Percentiles rank a stretch among this genome's conserved stretches.
Conservation (phyloP, 176 grass and related monocot species). For the Phoenix dactylifera region DNA sequence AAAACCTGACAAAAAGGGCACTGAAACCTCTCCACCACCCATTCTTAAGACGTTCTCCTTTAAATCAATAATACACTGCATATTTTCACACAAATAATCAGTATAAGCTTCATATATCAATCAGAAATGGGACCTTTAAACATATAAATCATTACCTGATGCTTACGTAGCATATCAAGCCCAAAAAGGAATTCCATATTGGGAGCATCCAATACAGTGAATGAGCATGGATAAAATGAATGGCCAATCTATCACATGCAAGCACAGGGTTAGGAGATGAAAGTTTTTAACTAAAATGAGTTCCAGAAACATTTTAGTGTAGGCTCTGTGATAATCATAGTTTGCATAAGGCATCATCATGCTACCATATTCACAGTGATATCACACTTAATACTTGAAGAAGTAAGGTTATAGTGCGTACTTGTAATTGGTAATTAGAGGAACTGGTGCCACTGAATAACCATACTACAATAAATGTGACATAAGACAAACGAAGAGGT, state of each 20-base stretch:
- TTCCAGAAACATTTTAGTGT: too few relatives aligned
- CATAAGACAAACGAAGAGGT: too few relatives aligned
- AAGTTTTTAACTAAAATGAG: too few relatives aligned
- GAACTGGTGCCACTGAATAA: too few relatives aligned
- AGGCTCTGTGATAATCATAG: too few relatives aligned
- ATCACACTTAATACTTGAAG: too few relatives aligned
- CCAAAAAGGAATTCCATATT: conserved; percentile 99
- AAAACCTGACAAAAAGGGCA: conserved; percentile 93
- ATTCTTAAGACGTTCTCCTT: conserved; percentile 99
- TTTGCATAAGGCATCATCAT: too few relatives aligned
- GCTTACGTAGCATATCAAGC: conserved; percentile 98
- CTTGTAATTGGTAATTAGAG: too few relatives aligned
- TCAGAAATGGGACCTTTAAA: not conserved
- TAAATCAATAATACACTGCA: conserved; percentile 97
- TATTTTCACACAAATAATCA: not conserved
- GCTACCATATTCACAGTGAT: too few relatives aligned
- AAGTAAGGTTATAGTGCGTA: too few relatives aligned
- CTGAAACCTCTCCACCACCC: conserved; percentile 91
- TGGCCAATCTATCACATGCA: conserved; percentile 62
- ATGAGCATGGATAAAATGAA: conserved; percentile 82
- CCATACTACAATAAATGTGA: too few relatives aligned
- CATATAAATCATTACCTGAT: conserved; percentile 60
- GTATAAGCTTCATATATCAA: too few relatives aligned
- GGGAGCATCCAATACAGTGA: conserved; percentile 92
- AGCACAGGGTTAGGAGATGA: not conserved